Base-by-base conservation (phyloP, 257 asterid genomes). In the Coffea canephora region DNA sequence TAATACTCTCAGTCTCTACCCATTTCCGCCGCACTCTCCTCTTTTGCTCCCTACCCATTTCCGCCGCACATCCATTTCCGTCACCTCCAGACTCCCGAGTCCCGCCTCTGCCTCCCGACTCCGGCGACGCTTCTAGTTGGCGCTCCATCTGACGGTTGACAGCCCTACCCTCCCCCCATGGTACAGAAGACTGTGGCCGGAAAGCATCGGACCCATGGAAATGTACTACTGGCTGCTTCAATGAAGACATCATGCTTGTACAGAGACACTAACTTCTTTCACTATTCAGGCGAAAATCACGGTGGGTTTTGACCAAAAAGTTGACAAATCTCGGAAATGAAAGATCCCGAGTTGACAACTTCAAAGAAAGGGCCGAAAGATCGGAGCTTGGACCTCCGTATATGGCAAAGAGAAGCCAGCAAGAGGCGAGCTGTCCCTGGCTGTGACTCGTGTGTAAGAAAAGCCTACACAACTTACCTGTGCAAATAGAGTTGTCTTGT, bases 201-300 rank as follows among this genome's bases (percentile, higher is more conserved):
- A 85, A 81, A 49, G 83, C 81, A 79, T 87, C 89, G 23, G 89
- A 83, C 78, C 84, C 90, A 72, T 72, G 79, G 74, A 86, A 45
- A 5, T 88, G 48, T 2, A 82, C 25, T 64, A 79, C 52, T 0
- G 97, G 85, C 66, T 85, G 95, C 69, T 86, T 89, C 78, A 93
- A 71, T 46, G 96, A 90, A 45, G 96, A 87, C 80, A 93, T 91
- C 97, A 93, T 94, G 0, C 31, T 34, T 82, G 73, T 67, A 49
- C 31, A 65, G 79, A 66, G 48, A 71, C 23, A 13, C 27, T 0
- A 75, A 71, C 34, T 80, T 69, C 14, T 69, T 70, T 43, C 57
- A 23, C 19, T 27, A 11, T 25, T 65, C 65, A 48, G 65, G 59
- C 34, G 31, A 79, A 52, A 78, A 71, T 41, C 62, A 14, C 6